Evolutionary conservation across 2,329 filamentous ascomycete genomes (phyloP).

Genomic region (Malbranchea zuffiana): DNA sequence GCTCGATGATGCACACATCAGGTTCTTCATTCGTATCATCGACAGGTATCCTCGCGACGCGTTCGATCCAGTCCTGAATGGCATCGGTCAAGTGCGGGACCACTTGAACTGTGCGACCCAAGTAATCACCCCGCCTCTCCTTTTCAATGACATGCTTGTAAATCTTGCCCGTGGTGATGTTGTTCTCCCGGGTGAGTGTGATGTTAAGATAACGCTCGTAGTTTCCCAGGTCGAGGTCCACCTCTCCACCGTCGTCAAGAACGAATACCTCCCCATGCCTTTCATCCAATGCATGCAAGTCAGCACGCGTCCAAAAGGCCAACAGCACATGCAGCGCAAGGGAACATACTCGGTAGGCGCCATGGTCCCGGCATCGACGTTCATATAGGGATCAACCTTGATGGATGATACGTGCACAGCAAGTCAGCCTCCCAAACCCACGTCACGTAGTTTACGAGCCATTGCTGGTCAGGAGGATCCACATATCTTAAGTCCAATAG

Average conservation of each 20-base stretch:
- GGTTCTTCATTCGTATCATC: slow-evolving; percentile 74
- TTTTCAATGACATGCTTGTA: slow-evolving; percentile 79
- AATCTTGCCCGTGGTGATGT: slow-evolving; percentile 96
- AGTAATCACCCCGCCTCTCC: slow-evolving; percentile 62
- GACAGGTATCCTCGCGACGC: slow-evolving; percentile 73
- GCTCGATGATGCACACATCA: slow-evolving; percentile 80
- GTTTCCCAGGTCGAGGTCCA: slow-evolving; percentile 64
- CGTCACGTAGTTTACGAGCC: no score
- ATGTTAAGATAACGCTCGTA: slow-evolving; percentile 75
- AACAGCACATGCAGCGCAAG: slow-evolving; percentile 7
- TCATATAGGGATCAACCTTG: slow-evolving; percentile 65
- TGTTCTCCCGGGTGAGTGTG: slow-evolving; percentile 73
- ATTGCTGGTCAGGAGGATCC: slow-evolving; percentile 9
- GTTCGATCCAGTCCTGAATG: slow-evolving; percentile 83
- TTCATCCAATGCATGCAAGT: neutral
- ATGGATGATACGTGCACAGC: slow-evolving; percentile 49
- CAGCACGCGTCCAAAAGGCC: neutral
- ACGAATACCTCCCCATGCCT: slow-evolving; percentile 87
- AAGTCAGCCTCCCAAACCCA: slow-evolving; percentile 18
- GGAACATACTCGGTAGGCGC: slow-evolving; percentile 49
- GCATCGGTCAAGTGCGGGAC: slow-evolving; percentile 62
- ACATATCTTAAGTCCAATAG: slow-evolving; percentile 64
- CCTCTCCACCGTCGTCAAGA: slow-evolving; percentile 68
- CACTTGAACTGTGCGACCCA: slow-evolving; percentile 85
- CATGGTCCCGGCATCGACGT: slow-evolving; percentile 65